Evolutionary conservation across 768 basidiomycete species (phyloP), one percentile per base, ranked within the genome.

Genomic region (Trichaptum fuscoviolaceum): DNA sequence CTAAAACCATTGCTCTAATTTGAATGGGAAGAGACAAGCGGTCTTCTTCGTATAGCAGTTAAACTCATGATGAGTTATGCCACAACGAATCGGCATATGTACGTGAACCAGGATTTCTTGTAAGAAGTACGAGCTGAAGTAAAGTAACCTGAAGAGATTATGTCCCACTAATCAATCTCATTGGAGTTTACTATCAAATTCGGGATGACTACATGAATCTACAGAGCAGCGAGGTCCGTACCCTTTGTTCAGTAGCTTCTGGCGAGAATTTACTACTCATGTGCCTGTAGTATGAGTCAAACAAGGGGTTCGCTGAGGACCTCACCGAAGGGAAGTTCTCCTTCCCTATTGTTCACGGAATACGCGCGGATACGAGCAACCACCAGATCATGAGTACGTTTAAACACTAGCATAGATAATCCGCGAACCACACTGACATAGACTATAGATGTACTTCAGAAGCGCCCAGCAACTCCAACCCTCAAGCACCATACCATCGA

Each of bases 151-250:
- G 60, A 67, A 97, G 93, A 10, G 88, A 98, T 75, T 97, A 93
- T 69, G 87, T 96, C 1, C 94, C 95, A 0, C 83, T 99, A 1
- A 92, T 96, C 68, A 97, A 97, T 75, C 84, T 97, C 10, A 91
- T 98, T 67, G 94, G 96, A 1, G 86, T 97, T n/a, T 91, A 88
- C 72, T 97, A 95, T 76, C 96, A 99, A 75, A 96, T 99, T 70
- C 80, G 95, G n/a, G 96, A 99, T 71, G 96, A 98, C 75, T 91
- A 95, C 60, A 94, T 96, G 92, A 98, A 98, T 71, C 79, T 98
- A 26, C 89, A 96, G 72, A 93, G 92, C 62, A 84, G 85, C 20
- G 87, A 95, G 82, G 95, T 94, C 71, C 26, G 79, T 63, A 9
- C 63, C 8, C 12, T 61, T 24, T 35, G n/a, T 58, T 77, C 23